phyloP scores from a whole-genome alignment of 768 basidiomycete genomes.

The Trametopsis cervina region DNA sequence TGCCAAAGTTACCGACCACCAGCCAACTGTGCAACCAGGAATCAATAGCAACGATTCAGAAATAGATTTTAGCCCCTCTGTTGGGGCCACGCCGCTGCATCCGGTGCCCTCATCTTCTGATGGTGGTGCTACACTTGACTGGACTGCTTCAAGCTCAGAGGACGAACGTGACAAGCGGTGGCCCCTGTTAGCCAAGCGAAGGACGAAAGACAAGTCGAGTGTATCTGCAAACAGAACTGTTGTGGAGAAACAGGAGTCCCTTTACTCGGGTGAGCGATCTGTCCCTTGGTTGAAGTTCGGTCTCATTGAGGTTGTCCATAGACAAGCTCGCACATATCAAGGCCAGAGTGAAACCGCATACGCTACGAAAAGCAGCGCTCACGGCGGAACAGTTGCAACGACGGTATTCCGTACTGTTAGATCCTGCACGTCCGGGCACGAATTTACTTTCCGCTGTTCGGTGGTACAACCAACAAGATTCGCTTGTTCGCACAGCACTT shows the following conservation, averaged over 20 bases:
- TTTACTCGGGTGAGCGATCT: slow-evolving; percentile 43
- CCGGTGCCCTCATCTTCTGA: slow-evolving; percentile 66
- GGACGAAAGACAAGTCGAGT: slow-evolving; percentile 50
- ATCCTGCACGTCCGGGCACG: slow-evolving; percentile 28
- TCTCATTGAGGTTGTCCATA: slow-evolving; percentile 19
- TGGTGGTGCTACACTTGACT: slow-evolving; percentile 67
- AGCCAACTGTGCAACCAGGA: background rate
- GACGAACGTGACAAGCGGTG: slow-evolving; percentile 60
- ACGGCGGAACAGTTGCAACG: slow-evolving; percentile 59
- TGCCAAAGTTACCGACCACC: slow-evolving; percentile 9
- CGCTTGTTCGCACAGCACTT: slow-evolving; percentile 40
- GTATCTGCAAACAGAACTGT: slow-evolving; percentile 34
- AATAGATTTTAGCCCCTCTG: slow-evolving; percentile 67
- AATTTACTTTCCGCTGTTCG: slow-evolving; percentile 46
- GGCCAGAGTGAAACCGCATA: slow-evolving; percentile 41
- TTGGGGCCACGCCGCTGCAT: slow-evolving; percentile 39
- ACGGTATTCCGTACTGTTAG: slow-evolving; percentile 52
- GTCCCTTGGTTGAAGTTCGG: background rate
- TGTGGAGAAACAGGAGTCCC: slow-evolving; percentile 52
- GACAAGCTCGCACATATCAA: slow-evolving; percentile 54
- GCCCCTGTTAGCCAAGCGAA: slow-evolving; percentile 53
- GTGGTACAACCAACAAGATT: slow-evolving; percentile 54
- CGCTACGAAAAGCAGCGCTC: slow-evolving; percentile 56
- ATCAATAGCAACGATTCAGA: slow-evolving; percentile 31
- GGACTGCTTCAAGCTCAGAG: slow-evolving; percentile 51